These are phyloP conservation scores for Pyrus hybrid DNA, from an alignment of 331 rosid genomes.

Conservation along the genomic window DNA sequence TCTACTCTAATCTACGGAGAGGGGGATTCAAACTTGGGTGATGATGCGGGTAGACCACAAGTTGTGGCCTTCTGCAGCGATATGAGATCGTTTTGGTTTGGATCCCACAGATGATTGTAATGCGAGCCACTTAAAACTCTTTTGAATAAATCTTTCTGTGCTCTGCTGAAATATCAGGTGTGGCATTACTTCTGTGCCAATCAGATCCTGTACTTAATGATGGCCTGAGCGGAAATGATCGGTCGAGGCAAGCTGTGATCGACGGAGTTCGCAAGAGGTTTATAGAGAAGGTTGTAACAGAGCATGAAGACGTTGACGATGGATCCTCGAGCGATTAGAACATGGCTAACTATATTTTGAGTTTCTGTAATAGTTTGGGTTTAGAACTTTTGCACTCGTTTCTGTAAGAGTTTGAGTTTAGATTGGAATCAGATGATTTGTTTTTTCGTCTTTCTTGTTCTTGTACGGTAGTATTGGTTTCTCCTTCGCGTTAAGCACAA, in stretches of 20 bases:
- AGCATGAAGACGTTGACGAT: constrained; percentile 64
- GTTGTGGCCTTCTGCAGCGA: background rate
- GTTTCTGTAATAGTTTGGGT: background rate
- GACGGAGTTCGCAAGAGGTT: constrained; percentile 75
- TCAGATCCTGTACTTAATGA: constrained; percentile 85
- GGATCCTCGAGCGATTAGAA: constrained; percentile 75
- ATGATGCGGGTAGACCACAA: too few relatives aligned
- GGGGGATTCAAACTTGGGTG: background rate
- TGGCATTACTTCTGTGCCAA: constrained; percentile 86
- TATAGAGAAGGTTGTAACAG: constrained; percentile 66
- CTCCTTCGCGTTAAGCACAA: constrained; percentile 88
- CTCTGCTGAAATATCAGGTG: constrained; percentile 38
- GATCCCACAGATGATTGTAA: background rate
- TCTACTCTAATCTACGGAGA: background rate
- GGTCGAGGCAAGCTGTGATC: constrained; percentile 62
- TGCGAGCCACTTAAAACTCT: background rate
- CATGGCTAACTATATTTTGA: background rate
- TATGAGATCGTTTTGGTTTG: too few relatives aligned
- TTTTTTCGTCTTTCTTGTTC: constrained; percentile 7
- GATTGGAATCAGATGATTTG: background rate
- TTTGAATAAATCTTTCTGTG: background rate
- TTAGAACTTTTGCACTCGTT: background rate
- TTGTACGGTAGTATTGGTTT: background rate
- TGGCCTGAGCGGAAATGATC: constrained; percentile 54
- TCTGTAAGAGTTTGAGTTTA: background rate